Evolutionary conservation across 2,329 filamentous ascomycete genomes (phyloP).

Genomic region (Arthroderma sp.): DNA sequence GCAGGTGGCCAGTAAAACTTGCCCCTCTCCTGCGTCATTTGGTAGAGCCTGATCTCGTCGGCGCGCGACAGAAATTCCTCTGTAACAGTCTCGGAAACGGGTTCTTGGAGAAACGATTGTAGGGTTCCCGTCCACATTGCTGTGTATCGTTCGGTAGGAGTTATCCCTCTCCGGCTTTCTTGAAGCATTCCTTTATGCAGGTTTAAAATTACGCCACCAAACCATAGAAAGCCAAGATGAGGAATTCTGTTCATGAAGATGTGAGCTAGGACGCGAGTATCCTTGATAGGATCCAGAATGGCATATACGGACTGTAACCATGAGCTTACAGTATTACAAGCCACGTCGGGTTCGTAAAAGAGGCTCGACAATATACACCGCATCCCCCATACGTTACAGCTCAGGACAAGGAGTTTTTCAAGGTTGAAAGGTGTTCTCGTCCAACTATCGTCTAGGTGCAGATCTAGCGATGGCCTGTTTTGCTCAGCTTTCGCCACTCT

Average conservation of each 20-base stretch:
- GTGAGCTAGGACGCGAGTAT: conserved; percentile 11
- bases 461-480: neutral
- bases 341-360: conserved; percentile 17
- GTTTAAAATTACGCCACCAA: conserved; percentile 15
- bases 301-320: conserved; percentile 19
- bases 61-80: conserved; percentile 12
- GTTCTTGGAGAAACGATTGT: conserved; percentile 17
- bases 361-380: conserved; percentile 15
- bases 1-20: conserved; percentile 13
- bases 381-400: conserved; percentile 15
- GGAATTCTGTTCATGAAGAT: conserved; percentile 17
- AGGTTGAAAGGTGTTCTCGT: conserved; percentile 1
- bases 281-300: conserved; percentile 13
- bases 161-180: conserved; percentile 14
- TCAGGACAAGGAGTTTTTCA: conserved; percentile 16
- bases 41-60: conserved; percentile 19
- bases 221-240: conserved; percentile 16
- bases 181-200: conserved; percentile 11
- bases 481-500: too few species aligned
- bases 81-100: conserved; percentile 8
- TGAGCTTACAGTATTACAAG: conserved; percentile 18
- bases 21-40: conserved; percentile 13
- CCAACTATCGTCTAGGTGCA: neutral
- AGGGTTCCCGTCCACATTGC: conserved; percentile 18
- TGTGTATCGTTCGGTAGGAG: conserved; percentile 17